These are phyloP conservation scores for Xylaria sp. DNA, from an alignment of 2,329 filamentous ascomycete species.

Conservation along the genomic window DNA sequence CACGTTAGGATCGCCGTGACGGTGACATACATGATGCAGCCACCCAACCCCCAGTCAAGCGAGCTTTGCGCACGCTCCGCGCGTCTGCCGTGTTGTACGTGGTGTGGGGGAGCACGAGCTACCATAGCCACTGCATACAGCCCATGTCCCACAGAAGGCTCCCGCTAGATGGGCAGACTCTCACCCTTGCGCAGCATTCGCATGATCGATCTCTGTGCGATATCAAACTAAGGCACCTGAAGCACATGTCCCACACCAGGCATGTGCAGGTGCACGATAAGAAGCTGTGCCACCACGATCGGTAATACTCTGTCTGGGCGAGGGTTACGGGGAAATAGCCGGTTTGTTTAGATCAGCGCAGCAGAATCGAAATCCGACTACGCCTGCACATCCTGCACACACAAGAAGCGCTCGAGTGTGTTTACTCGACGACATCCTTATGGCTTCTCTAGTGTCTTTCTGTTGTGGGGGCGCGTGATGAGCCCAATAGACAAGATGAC, in stretches of 20 bases:
- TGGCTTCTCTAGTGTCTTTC: constrained; percentile 9
- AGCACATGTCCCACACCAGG: constrained; percentile 16
- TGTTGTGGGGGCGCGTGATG: constrained; percentile 11
- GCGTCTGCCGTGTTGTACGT: constrained; percentile 5
- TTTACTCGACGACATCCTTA: constrained; percentile 5
- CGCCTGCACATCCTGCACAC: constrained; percentile 1
- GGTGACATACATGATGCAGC: constrained; percentile 16
- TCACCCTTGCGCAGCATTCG: constrained; percentile 14
- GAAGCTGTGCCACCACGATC: constrained; percentile 17
- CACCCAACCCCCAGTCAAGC: constrained; percentile 14
- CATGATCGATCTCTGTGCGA: constrained; percentile 23
- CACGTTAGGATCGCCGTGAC: constrained; percentile 19
- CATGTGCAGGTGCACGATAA: constrained; percentile 15
- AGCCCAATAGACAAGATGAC: constrained; percentile 17
- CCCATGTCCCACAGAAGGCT: constrained; percentile 10
- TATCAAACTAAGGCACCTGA: constrained; percentile 15
- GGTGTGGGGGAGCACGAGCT: constrained; percentile 9
- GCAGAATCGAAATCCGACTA: constrained; percentile 14
- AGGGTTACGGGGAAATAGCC: constrained; percentile 3
- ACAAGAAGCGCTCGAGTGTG: background rate
- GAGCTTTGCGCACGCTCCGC: constrained; percentile 9
- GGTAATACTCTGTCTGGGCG: constrained; percentile 5
- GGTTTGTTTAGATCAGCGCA: constrained; percentile 9
- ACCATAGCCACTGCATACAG: constrained; percentile 11
- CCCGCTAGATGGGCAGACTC: constrained; percentile 6